phyloP scores from a whole-genome alignment of 2,329 filamentous ascomycete genomes.

The Metarhizium brunneum region DNA sequence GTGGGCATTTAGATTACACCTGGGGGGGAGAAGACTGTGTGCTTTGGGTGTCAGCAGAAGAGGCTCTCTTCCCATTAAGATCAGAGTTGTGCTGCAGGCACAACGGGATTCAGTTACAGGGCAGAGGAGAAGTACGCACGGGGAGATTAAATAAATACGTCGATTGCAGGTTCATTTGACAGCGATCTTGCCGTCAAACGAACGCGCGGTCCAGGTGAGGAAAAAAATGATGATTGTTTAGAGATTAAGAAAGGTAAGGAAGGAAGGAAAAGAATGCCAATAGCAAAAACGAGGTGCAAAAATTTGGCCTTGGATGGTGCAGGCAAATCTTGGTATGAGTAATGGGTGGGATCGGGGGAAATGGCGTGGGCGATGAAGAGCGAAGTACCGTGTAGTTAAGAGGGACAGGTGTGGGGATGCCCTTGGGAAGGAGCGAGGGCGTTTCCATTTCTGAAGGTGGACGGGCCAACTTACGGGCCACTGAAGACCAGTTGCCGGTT shows the following conservation, averaged over 20 bases:
- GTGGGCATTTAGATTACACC: conserved; percentile 84
- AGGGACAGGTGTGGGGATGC: background rate
- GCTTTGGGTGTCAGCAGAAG: background rate
- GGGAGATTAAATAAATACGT: conserved; percentile 48
- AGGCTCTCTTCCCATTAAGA: background rate
- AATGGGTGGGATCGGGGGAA: background rate
- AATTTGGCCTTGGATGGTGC: conserved; percentile 3
- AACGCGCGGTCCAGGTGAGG: conserved; percentile 57
- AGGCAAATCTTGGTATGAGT: conserved; percentile 1
- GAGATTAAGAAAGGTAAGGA: conserved; percentile 5
- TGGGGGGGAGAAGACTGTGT: conserved; percentile 43
- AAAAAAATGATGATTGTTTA: conserved; percentile 9
- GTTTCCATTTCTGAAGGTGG: no score
- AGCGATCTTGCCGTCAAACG: conserved; percentile 76
- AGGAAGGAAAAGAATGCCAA: conserved; percentile 2
- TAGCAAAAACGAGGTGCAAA: background rate
- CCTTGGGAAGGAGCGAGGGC: background rate
- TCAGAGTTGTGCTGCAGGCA: no score
- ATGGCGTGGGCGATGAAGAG: background rate
- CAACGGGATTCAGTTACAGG: background rate
- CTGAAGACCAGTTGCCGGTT: background rate
- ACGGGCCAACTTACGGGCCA: no score
- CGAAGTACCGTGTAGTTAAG: background rate
- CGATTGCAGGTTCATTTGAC: conserved; percentile 98
- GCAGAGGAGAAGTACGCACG: conserved; percentile 39